Conservation (phyloP, 179 eudicot genomes). For the Beta lomatogona region DNA sequence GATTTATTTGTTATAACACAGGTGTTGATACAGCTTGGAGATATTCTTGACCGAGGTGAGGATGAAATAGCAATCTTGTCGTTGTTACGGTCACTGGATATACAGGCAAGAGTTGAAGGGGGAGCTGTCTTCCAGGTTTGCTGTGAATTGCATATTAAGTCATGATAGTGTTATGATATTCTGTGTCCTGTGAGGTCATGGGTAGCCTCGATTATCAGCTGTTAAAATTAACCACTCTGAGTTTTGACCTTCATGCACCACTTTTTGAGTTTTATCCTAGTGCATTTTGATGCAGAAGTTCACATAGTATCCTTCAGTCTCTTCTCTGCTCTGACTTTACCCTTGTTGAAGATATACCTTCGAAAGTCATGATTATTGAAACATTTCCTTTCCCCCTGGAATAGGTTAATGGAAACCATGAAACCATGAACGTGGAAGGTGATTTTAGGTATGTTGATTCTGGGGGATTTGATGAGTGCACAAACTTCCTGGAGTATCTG, state of each 20-base stretch:
- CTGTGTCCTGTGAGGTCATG: background rate
- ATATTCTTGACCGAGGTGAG: conserved; percentile 90
- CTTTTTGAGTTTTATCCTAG: background rate
- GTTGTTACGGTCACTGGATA: conserved; percentile 70
- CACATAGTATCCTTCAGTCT: background rate
- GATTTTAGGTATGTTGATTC: conserved; percentile 90
- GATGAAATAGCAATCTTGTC: conserved; percentile 96
- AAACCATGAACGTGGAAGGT: conserved; percentile 91
- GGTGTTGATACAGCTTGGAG: conserved; percentile 95
- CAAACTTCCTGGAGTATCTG: conserved; percentile 76
- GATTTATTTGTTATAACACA: conserved; percentile 28
- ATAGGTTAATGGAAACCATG: conserved; percentile 96
- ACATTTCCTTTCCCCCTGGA: background rate
- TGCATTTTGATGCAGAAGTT: background rate
- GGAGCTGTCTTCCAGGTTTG: conserved; percentile 97
- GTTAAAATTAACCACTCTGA: background rate
- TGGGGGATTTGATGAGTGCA: conserved; percentile 85
- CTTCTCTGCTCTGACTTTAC: background rate
- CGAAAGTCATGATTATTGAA: background rate
- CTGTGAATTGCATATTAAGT: background rate
- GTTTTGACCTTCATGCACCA: background rate
- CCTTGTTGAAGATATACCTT: background rate
- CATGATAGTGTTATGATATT: background rate
- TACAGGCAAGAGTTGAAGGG: conserved; percentile 80
- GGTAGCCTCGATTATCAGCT: background rate